A percentile compares a stretch with the other conserved stretches of the same genome.
phyloP scores from a whole-genome alignment of 257 asterid species.

The Fraxinus anomala region DNA sequence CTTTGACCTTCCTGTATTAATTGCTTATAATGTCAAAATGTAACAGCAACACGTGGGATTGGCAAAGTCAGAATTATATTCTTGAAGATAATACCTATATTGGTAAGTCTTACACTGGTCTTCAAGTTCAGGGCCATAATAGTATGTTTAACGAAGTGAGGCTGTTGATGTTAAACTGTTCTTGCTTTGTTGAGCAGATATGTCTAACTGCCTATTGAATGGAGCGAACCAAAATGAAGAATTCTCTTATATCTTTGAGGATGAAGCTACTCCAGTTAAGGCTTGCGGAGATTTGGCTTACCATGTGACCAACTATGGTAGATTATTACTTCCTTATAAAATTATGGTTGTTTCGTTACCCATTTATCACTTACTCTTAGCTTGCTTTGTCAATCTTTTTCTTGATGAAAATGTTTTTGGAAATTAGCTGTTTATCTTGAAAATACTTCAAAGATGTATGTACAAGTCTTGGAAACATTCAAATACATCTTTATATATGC shows the following conservation, averaged over 20 bases:
- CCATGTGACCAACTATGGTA: slow-evolving; percentile 49
- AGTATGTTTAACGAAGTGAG: slow-evolving; percentile 9
- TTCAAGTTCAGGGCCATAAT: not conserved
- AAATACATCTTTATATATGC: not conserved
- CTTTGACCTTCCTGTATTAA: not conserved
- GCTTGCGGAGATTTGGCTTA: slow-evolving; percentile 65
- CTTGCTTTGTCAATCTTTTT: not conserved
- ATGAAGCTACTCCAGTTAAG: slow-evolving; percentile 68
- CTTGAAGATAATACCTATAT: slow-evolving; percentile 50
- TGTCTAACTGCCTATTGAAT: slow-evolving; percentile 47
- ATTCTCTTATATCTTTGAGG: slow-evolving; percentile 39
- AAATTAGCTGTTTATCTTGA: not conserved
- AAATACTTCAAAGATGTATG: not conserved
- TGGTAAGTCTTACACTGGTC: slow-evolving; percentile 43
- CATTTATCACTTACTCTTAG: not conserved
- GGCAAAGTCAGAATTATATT: slow-evolving; percentile 59
- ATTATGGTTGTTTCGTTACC: not conserved
- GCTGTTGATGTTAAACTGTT: slow-evolving; percentile 24
- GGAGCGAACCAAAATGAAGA: slow-evolving; percentile 49
- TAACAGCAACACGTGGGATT: slow-evolving; percentile 68
- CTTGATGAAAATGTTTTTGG: not conserved
- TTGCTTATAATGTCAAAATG: not conserved
- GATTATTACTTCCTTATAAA: not conserved
- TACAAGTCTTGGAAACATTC: not conserved
- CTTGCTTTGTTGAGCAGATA: slow-evolving; percentile 39